Conservation (phyloP, 257 asterid species). For the Jacaranda mimosifolia region DNA sequence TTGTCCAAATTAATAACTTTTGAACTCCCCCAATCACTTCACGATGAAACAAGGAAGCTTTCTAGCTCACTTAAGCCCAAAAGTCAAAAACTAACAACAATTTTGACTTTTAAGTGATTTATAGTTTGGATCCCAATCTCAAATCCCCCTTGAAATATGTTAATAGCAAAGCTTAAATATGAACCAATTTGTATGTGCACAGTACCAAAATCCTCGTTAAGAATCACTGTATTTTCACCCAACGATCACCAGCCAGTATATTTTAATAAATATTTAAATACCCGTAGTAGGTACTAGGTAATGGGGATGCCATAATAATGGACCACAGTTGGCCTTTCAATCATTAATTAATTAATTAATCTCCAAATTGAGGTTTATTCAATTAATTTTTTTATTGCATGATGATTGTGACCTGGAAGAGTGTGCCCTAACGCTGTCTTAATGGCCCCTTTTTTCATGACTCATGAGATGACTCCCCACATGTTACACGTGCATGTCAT, state of each 20-base stretch:
- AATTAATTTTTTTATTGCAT: background rate
- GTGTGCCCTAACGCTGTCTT: background rate
- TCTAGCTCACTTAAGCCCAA: slow-evolving; percentile 25
- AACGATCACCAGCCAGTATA: background rate
- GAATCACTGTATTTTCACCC: background rate
- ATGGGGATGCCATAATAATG: slow-evolving; percentile 12
- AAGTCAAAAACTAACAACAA: slow-evolving; percentile 49
- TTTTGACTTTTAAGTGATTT: slow-evolving; percentile 48
- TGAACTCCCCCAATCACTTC: too few species aligned
- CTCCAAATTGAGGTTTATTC: background rate
- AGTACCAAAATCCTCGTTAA: background rate
- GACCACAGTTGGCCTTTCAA: slow-evolving; percentile 35
- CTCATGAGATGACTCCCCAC: slow-evolving; percentile 30
- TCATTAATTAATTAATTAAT: slow-evolving; percentile 32
- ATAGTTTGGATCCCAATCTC: slow-evolving; percentile 43
- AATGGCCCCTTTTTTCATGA: background rate
- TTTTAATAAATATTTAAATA: background rate
- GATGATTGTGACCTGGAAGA: background rate
- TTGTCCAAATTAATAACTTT: too few species aligned
- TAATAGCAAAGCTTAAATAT: background rate
- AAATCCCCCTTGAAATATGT: background rate
- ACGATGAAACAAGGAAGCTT: background rate
- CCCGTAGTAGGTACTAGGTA: slow-evolving; percentile 40
- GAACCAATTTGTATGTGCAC: background rate
- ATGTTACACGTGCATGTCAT: slow-evolving; percentile 55